phyloP scores from a whole-genome alignment of 352 stramenopile genomes.

The Globisporangium okanoganense region DNA sequence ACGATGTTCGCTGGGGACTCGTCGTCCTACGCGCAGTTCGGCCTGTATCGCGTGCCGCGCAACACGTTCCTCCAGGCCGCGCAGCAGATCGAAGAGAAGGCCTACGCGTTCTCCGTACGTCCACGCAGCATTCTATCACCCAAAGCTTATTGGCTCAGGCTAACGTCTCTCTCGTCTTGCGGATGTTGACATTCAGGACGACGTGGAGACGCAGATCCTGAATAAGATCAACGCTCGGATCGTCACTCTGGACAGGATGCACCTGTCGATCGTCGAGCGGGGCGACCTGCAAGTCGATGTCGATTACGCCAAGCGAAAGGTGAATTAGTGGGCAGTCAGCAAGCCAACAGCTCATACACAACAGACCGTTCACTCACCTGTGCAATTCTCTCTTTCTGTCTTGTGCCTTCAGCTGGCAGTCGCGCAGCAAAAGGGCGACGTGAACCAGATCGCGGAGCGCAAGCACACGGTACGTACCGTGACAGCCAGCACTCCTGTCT shows the following conservation, averaged over 20 bases:
- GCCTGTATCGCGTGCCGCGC: not conserved
- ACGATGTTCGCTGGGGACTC: conserved; percentile 11
- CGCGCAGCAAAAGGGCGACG: conserved; percentile 56
- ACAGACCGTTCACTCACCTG: not conserved
- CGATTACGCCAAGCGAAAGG: conserved; percentile 69
- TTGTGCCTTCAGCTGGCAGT: conserved; percentile 32
- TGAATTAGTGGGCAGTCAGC: conserved; percentile 5
- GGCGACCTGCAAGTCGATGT: conserved; percentile 56
- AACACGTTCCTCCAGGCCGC: conserved; percentile 11
- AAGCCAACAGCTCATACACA: not conserved
- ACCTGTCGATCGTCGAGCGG: conserved; percentile 38
- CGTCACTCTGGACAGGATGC: conserved; percentile 29
- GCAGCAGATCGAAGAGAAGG: conserved; percentile 12
- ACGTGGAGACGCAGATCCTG: conserved; percentile 36
- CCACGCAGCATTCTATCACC: too few species aligned
- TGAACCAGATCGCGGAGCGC: conserved; percentile 50
- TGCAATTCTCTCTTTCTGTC: not conserved
- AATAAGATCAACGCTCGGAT: conserved; percentile 38
- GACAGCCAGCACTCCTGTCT: not conserved
- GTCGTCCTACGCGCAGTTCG: conserved; percentile 7
- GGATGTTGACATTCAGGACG: too few species aligned
- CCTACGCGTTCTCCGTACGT: conserved; percentile 14
- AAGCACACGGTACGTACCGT: conserved; percentile 53
- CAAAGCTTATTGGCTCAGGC: too few species aligned
- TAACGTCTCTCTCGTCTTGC: too few species aligned